A percentile compares a stretch with the other conserved stretches of the same genome.
These are phyloP conservation scores for Singerocomus inundabilis DNA, from an alignment of 1,284 basidiomycete species.

Conservation along the genomic window DNA sequence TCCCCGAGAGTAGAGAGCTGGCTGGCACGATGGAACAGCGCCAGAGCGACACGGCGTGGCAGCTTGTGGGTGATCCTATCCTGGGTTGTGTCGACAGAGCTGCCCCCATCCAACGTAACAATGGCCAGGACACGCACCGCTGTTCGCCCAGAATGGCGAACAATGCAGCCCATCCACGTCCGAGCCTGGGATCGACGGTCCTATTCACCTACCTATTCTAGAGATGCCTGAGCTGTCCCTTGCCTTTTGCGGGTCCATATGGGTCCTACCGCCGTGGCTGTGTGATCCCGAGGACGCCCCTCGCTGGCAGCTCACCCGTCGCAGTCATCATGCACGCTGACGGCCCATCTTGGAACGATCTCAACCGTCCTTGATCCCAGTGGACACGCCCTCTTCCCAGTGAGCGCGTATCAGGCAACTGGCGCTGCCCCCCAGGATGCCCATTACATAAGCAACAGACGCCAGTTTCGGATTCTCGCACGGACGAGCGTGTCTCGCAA, in stretches of 20 bases:
- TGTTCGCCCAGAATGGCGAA: constrained; percentile 27
- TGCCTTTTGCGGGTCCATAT: constrained; percentile 40
- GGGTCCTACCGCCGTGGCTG: constrained; percentile 37
- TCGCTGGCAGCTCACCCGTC: background rate
- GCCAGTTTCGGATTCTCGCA: constrained; percentile 21
- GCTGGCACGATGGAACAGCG: constrained; percentile 6
- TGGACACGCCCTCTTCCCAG: too few relatives aligned
- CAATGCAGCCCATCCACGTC: constrained; percentile 23
- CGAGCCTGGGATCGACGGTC: constrained; percentile 27
- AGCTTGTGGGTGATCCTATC: background rate
- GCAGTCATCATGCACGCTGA: too few relatives aligned
- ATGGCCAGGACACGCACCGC: constrained; percentile 29
- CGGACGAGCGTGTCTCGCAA: constrained; percentile 19
- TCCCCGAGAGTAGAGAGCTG: background rate
- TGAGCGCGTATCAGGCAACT: background rate
- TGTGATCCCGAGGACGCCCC: constrained; percentile 12
- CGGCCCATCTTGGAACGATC: background rate
- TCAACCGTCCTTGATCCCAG: too few relatives aligned
- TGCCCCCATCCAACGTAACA: constrained; percentile 29
- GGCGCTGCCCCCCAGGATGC: background rate
- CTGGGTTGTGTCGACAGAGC: constrained; percentile 5
- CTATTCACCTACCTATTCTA: background rate
- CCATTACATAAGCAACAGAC: constrained; percentile 28
- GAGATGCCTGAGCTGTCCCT: constrained; percentile 6
- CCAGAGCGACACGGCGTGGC: background rate